These are phyloP conservation scores for Phylloporus rhodoxanthus DNA, from an alignment of 768 basidiomycete species.

Conservation along the genomic window DNA sequence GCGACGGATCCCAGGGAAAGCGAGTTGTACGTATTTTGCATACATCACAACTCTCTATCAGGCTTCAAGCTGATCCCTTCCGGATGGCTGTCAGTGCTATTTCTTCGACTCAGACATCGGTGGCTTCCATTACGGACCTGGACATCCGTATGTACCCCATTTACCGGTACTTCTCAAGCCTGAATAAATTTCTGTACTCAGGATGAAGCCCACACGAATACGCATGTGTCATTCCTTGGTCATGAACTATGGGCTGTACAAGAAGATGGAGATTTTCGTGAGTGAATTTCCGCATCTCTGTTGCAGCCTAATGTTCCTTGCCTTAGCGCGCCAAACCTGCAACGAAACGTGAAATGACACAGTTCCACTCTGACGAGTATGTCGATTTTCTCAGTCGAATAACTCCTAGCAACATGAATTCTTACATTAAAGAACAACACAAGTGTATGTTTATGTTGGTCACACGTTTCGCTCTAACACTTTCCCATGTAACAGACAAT, in stretches of 20 bases:
- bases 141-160: constrained; percentile 68
- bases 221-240: constrained; percentile 99
- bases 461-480: not conserved
- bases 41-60: constrained; percentile 1
- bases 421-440: constrained; percentile 89
- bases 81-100: constrained; percentile 63
- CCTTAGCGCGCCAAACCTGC: constrained; percentile 94
- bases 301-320: constrained; percentile 1
- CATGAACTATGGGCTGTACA: constrained; percentile 99
- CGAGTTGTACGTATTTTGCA: constrained; percentile 63
- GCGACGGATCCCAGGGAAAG: constrained; percentile 74
- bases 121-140: constrained; percentile 98
- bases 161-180: not conserved
- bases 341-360: constrained; percentile 99
- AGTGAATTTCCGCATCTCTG: constrained; percentile 30
- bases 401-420: constrained; percentile 92
- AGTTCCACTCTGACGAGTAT: constrained; percentile 99
- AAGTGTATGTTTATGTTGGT: constrained; percentile 58
- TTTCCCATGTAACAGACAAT: constrained; percentile 55
- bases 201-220: constrained; percentile 97
- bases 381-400: constrained; percentile 94
- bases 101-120: constrained; percentile 99
- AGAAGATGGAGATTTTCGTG: constrained; percentile 99
- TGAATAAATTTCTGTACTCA: constrained; percentile 24
- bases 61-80: constrained; percentile 2